phyloP scores from a whole-genome alignment of 345 rosid genomes.

The Citrus trifoliata region DNA sequence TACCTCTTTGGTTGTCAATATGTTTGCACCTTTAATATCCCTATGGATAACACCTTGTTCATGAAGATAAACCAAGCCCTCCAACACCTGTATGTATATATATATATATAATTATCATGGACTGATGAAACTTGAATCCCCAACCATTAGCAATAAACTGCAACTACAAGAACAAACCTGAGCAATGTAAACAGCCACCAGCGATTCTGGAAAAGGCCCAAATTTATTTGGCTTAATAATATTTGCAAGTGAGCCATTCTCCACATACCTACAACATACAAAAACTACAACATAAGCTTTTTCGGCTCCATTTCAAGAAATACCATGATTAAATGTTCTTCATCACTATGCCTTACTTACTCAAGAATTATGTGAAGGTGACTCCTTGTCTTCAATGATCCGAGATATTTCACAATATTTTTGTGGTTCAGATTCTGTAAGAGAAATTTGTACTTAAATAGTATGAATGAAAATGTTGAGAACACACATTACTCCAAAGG shows the following conservation, averaged over 20 bases:
- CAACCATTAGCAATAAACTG: slow-evolving; percentile 16
- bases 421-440: slow-evolving; percentile 95
- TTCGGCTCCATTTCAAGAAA: slow-evolving; percentile 5
- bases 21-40: slow-evolving; percentile 99
- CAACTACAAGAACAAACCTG: slow-evolving; percentile 64
- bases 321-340: not conserved
- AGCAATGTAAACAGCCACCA: slow-evolving; percentile 96
- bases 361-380: slow-evolving; percentile 98
- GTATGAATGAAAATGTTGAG: slow-evolving; percentile 10
- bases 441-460: slow-evolving; percentile 11
- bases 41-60: slow-evolving; percentile 99
- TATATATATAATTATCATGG: slow-evolving; percentile 12
- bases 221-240: slow-evolving; percentile 97
- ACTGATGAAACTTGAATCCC: not conserved
- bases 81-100: slow-evolving; percentile 62
- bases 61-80: slow-evolving; percentile 92
- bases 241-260: slow-evolving; percentile 98
- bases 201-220: slow-evolving; percentile 96
- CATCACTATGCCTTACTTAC: slow-evolving; percentile 45
- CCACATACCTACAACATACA: slow-evolving; percentile 72
- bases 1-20: slow-evolving; percentile 98
- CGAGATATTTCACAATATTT: slow-evolving; percentile 97
- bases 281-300: slow-evolving; percentile 8
- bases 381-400: slow-evolving; percentile 84
- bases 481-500: not conserved